phyloP scores from a whole-genome alignment of 768 basidiomycete genomes.

The Tricholoma matsutake region DNA sequence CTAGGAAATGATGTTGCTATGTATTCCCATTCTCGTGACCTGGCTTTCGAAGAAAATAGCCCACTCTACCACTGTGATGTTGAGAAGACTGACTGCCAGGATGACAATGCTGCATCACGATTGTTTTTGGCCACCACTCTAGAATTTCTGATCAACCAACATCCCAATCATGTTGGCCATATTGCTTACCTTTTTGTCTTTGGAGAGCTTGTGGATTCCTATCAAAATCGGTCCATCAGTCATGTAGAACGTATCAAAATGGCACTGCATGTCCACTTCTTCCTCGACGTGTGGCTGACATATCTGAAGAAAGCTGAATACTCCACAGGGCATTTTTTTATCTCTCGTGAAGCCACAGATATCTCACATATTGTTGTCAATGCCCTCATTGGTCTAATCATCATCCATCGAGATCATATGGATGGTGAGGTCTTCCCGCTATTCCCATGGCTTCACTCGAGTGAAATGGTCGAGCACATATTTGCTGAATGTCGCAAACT shows the following conservation, averaged over 20 bases:
- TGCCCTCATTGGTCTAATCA: constrained; percentile 28
- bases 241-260: constrained; percentile 26
- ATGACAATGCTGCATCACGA: constrained; percentile 30
- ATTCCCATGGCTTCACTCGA: constrained; percentile 30
- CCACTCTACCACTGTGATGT: constrained; percentile 31
- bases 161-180: background rate
- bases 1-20: constrained; percentile 21
- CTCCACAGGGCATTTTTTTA: constrained; percentile 18
- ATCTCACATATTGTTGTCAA: constrained; percentile 29
- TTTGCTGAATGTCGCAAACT: constrained; percentile 28
- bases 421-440: constrained; percentile 7
- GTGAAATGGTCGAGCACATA: constrained; percentile 31
- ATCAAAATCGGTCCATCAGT: constrained; percentile 29
- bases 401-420: constrained; percentile 33
- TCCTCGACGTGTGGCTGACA: constrained; percentile 27
- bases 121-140: background rate
- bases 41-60: constrained; percentile 12
- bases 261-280: constrained; percentile 28
- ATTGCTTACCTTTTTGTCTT: constrained; percentile 17
- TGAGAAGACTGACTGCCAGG: constrained; percentile 39
- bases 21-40: constrained; percentile 17
- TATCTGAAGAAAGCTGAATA: constrained; percentile 21
- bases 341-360: constrained; percentile 32
- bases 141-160: background rate
- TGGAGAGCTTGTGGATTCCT: constrained; percentile 37